Base-by-base conservation (phyloP, 2,329 filamentous ascomycete species). In the Didymella sp. region DNA sequence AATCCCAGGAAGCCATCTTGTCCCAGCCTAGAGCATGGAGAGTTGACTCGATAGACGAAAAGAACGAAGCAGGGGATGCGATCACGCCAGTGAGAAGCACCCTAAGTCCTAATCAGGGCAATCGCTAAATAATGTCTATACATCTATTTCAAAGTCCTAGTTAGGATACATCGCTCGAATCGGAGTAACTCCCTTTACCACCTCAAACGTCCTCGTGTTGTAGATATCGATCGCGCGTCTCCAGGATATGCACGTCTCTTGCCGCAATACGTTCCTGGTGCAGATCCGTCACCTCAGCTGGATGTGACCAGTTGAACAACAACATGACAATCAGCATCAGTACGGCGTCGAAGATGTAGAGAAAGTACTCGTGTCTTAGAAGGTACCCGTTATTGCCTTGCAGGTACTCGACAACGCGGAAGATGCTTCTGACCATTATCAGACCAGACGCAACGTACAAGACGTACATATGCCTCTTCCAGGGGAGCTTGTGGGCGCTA, bases 401-500 rank as follows among this genome's bases (percentile, higher is more conserved):
- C 0, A 72, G 58, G 57, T 81, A 85, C 70, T 85, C 82, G 6
- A 78, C 66, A 8, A 84, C 72, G 21, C 83, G 76, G 44, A 83
- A 82, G 1, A 84, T 56, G 13, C 72, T 79, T 33, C 83, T 75
- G 12, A 83, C 47, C 57, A 85, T 69, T 62, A 85, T 84, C 19
- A 84, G 67, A 0, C 64, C 58, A 53, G 75, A 79, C 31, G 76
- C 72, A 3, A 35, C 15, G n/a, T 35, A 35, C 31, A 35, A 6
- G 9, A 35, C 31, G 8, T 35, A 7, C 31, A 35, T 35, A 8
- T 35, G 31, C n/a, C 31, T 15, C 17, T 13, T 35, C 31, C 31
- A 35, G 17, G 31, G 31, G 15, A 35, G 31, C n/a, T 35, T 15
- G 6, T 17, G 31, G 1, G 15, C n/a, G 9, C 6, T 8, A n/a